Base-by-base conservation (phyloP, 2,329 filamentous ascomycete genomes). In the Chrysoporthe cubensis region DNA sequence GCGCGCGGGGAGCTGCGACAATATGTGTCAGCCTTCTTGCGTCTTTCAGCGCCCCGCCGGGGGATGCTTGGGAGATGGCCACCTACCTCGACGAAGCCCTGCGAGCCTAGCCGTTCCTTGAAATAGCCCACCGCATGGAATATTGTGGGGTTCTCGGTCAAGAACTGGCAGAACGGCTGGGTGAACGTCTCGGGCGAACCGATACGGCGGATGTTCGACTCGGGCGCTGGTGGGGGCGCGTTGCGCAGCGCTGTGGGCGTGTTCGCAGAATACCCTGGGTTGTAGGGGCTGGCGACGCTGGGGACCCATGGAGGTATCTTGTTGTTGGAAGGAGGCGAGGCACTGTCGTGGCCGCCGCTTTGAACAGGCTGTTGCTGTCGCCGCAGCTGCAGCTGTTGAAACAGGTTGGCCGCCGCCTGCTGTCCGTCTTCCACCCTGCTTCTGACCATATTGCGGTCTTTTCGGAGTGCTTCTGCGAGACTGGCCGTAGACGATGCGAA, bases 111-210 rank as follows among this genome's bases (percentile, higher is more conserved):
- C 74, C 94, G 90, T 67, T 85, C 83, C 74, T 90, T 89, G 77
- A 97, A 93, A 73, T 93, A 88, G 67, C 89, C 87, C 40, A 97
- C 94, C 1, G 93, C 89, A 75, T 99, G 96, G 78, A 97, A 99
- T 59, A 97, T 88, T 9, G 96, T 98, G 0, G 96, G 96, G 76
- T 97, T 97, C 70, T 91, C 86, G 57, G 89, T 91, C 82, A 98
- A 87, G 77, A 97, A 98, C 64, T 93, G 86, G 77, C 91, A 90
- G 78, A 97, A 97, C 0, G 94, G 93, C 79, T 93, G 85, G 9
- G 92, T 91, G 78, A 94, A 97, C 68, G 84, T 84, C 74, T 89
- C 88, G 4, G 88, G 86, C 64, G 82, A 80, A 71, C 78, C 75
- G 65, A 80, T 76, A 26, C 50, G 50, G 21, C 11, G 16, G 50